Evolutionary conservation across 495 filamentous ascomycete species (phyloP), one percentile per base, ranked within the genome.

Genomic region (Penicillium maclennaniae): DNA sequence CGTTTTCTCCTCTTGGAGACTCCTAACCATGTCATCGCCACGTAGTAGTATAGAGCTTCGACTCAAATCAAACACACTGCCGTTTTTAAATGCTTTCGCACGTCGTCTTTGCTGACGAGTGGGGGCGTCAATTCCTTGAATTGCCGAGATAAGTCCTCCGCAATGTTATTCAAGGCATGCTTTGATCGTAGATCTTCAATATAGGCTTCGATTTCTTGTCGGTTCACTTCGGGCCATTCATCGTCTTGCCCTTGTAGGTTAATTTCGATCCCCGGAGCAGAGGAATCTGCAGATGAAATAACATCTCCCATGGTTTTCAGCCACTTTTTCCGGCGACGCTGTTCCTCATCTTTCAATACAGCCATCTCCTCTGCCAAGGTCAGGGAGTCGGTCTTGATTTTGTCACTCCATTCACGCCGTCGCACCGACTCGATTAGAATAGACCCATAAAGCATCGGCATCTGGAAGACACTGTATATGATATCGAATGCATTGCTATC

Each of bases 1-100:
- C 9, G 75, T 68, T 60, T 96, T 97, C 40, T 92, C 88, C 26
- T 88, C 86, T 56, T 85, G 83, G 15, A 97, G 60, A 21, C 77
- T 81, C 36, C 77, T 73, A 23, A 89, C 75, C 48, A 95, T 89
- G 55, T 92, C 90, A 58, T 96, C 90, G 17, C 85, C 88, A 34
- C 87, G 81, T 7, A 92, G 77, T 31, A 96, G 68, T 20, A 97
- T 76, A 9, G 91, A 92, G 51, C 87, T 91, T 53, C 83, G 83
- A 31, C 90, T 88, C 51, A 75, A 39, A 60, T 97, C 93, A 59
- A 97, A 91, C 12, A 99, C 79, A 60, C 92, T 97, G 38, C 93
- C 95, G 59, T 91, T 89, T 62, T 96, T 97, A 78, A 99, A 97
- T 0, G 89, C 90, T 61, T 91, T 95, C 37, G 89, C 83, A 45